Base-by-base conservation (phyloP, 192 early-diverging fungal species). In the Coemansia sp. region DNA sequence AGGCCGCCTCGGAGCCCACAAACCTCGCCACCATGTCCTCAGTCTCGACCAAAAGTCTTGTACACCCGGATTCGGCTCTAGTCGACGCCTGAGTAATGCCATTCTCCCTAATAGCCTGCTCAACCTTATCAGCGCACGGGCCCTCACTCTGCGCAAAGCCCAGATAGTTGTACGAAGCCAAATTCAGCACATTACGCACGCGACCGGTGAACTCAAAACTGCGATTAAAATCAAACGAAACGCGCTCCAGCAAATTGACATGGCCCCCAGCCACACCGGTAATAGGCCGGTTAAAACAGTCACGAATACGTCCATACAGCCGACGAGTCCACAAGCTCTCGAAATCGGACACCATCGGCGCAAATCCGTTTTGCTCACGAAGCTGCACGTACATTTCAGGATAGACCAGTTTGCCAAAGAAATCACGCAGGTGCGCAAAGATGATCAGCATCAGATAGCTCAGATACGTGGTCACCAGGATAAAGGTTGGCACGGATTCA, bases 121-220 rank as follows among this genome's bases (percentile, higher is more conserved):
- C 92, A 10, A 97, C 97, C 50, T 89, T 89, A 68, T 99, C 97
- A 0, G 96, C 93, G 63, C 97, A 99, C 7, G 94, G 94, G 10
- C 97, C 97, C 40, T 90, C 77, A 62, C 77, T 87, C 82, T 97
- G 93, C 45, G 93, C 95, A 85, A 99, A 99, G 3, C 96, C 96
- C 59, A 99, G 87, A 71, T 99, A 99, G 75, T 99, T 99, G 84
- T 99, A 99, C 16, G 94, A 96, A 2, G 94, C 90, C 72, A 99
- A 81, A 74, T 99, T 99, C 68, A 99, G 87, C 34, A 86, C 87
- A 68, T 94, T 90, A 56, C 75, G 88, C 52, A 85, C 86, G 30
- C 77, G 86, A 17, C 96, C 95, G 22, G 93, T 93, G 64, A 96
- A 86, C 76, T 90, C 71, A 73, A 94, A 97, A 4, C 93, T 87